Conservation (phyloP, 2,329 filamentous ascomycete genomes). For the Fusarium guadeloupense region DNA sequence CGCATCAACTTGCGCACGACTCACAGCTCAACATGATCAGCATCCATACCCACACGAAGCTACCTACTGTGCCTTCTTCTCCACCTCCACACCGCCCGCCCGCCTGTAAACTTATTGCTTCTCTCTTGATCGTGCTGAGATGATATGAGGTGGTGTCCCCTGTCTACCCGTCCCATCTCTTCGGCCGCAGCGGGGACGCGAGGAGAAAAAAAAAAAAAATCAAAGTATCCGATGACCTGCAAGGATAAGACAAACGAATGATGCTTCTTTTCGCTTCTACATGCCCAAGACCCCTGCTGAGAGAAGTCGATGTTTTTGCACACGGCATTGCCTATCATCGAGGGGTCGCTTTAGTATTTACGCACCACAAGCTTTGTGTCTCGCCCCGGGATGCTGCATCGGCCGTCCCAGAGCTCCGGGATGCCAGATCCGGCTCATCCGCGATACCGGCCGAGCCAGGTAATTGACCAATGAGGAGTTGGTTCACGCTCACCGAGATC, state of each 20-base stretch:
- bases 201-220: too few relatives aligned
- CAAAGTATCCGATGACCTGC: slow-evolving; percentile 41
- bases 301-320: too few relatives aligned
- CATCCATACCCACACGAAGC: too few relatives aligned
- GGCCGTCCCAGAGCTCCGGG: slow-evolving; percentile 40
- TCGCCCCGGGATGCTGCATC: slow-evolving; percentile 23
- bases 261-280: not conserved
- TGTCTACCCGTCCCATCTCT: too few relatives aligned
- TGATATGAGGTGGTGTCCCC: slow-evolving; percentile 40
- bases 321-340: slow-evolving; percentile 10
- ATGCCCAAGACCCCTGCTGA: not conserved
- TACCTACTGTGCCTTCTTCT: slow-evolving; percentile 14
- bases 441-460: slow-evolving; percentile 10
- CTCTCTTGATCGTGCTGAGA: slow-evolving; percentile 24
- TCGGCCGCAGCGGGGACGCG: slow-evolving; percentile 30
- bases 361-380: slow-evolving; percentile 13
- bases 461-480: slow-evolving; percentile 37
- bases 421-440: slow-evolving; percentile 43
- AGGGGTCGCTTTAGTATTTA: slow-evolving; percentile 36
- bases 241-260: slow-evolving; percentile 23
- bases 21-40: slow-evolving; percentile 30
- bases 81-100: slow-evolving; percentile 33
- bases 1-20: slow-evolving; percentile 26
- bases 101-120: not conserved
- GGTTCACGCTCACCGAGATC: slow-evolving; percentile 32